Percentiles rank a stretch among this genome's conserved stretches.
Conservation (phyloP, 306 rosid species). For the Erythrophleum fordii region DNA sequence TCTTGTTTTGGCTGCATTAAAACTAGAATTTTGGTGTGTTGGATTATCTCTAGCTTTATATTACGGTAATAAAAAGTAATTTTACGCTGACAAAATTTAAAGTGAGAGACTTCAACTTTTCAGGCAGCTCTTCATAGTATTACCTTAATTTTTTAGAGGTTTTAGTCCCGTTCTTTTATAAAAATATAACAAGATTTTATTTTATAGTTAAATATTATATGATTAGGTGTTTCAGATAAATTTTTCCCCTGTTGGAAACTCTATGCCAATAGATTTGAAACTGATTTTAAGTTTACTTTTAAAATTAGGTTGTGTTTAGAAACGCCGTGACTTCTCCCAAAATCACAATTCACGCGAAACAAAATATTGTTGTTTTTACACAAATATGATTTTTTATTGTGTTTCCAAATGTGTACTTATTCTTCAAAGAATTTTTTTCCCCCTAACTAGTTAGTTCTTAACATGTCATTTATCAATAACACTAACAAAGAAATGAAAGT, state of each 20-base stretch:
- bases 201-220: neutral
- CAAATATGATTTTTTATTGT: too few relatives aligned
- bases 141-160: too few relatives aligned
- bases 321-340: too few relatives aligned
- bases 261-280: neutral
- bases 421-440: neutral
- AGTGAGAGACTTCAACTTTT: neutral
- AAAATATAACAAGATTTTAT: neutral
- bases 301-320: too few relatives aligned
- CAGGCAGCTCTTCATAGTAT: neutral
- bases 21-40: neutral
- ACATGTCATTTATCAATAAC: too few relatives aligned
- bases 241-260: neutral
- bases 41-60: neutral
- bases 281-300: neutral
- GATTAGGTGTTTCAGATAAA: neutral
- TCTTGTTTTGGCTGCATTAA: constrained; percentile 30
- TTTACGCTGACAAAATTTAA: neutral
- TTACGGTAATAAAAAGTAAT: neutral
- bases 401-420: too few relatives aligned
- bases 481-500: too few relatives aligned
- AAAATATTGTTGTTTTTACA: too few relatives aligned
- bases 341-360: too few relatives aligned
- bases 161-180: too few relatives aligned
- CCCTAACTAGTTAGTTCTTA: too few relatives aligned